phyloP scores from a whole-genome alignment of 169 alveolate species.

The Eimeria necatrix region DNA sequence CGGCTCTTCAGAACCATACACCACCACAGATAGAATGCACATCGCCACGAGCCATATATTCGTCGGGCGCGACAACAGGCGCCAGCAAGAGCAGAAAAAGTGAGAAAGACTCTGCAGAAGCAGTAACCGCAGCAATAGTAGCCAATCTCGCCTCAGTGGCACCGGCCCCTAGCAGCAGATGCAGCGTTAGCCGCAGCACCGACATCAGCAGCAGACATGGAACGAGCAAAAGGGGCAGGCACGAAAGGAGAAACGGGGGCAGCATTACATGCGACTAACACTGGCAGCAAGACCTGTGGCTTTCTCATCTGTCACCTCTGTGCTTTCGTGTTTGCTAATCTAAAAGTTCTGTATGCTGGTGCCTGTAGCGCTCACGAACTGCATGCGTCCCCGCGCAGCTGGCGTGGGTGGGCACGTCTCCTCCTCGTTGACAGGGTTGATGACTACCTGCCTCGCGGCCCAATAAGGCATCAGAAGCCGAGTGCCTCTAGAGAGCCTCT shows the following conservation, averaged over 20 bases:
- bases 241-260: no score
- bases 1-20: neutral
- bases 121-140: neutral
- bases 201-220: no score
- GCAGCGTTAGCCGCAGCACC: no score
- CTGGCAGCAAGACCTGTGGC: neutral
- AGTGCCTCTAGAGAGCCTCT: constrained; percentile 48
- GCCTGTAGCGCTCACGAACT: constrained; percentile 1
- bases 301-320: neutral
- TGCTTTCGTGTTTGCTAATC: neutral
- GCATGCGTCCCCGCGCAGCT: constrained; percentile 32
- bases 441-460: constrained; percentile 42
- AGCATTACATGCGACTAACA: no score
- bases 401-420: constrained; percentile 47
- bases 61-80: constrained; percentile 30
- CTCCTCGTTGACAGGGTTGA: constrained; percentile 45
- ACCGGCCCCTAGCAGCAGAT: neutral
- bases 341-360: neutral
- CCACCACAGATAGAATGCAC: constrained; percentile 26
- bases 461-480: constrained; percentile 46
- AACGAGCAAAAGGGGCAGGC: no score
- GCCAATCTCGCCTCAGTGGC: neutral
- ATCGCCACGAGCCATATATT: constrained; percentile 42
- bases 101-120: constrained; percentile 48
- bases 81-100: constrained; percentile 27